A percentile compares a stretch with the other conserved stretches of the same genome.
Evolutionary conservation across 805 yeast species (phyloP).

Genomic region (Pichia deserticola): DNA sequence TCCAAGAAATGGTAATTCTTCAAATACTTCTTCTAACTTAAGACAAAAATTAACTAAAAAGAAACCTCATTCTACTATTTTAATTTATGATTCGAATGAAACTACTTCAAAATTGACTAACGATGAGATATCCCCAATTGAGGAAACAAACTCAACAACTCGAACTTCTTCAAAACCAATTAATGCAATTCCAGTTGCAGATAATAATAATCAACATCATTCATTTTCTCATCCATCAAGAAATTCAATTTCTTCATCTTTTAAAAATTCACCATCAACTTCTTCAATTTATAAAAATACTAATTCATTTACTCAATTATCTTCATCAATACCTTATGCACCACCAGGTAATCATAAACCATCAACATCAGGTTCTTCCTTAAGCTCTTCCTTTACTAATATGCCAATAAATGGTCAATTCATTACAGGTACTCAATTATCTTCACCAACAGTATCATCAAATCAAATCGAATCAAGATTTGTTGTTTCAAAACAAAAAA

Average conservation of each 20-base stretch:
- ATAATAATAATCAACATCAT: not conserved
- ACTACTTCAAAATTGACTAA: too few relatives aligned
- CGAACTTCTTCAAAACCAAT: too few relatives aligned
- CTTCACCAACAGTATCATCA: slow-evolving; percentile 58
- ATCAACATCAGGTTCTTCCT: slow-evolving; percentile 19
- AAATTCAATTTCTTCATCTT: slow-evolving; percentile 1
- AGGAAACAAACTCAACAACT: too few relatives aligned
- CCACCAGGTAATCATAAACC: slow-evolving; percentile 55
- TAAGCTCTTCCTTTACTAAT: slow-evolving; percentile 18
- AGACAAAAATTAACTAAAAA: not conserved
- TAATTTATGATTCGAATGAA: not conserved
- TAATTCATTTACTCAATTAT: slow-evolving; percentile 35
- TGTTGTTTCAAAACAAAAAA: slow-evolving; percentile 71
- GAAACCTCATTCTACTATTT: not conserved
- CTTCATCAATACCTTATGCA: slow-evolving; percentile 60
- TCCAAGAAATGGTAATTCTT: slow-evolving; percentile 4
- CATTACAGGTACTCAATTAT: slow-evolving; percentile 55
- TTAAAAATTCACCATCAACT: slow-evolving; percentile 2
- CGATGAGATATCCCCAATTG: too few relatives aligned
- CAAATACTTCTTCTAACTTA: not conserved
- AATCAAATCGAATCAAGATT: slow-evolving; percentile 77
- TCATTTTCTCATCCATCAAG: not conserved
- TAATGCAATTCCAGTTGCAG: too few relatives aligned
- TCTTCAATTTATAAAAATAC: slow-evolving; percentile 11
- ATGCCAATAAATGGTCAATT: slow-evolving; percentile 53